These are phyloP conservation scores for Fistulifera pelliculosa DNA, from an alignment of 108 stramenopile species.

Conservation along the genomic window DNA sequence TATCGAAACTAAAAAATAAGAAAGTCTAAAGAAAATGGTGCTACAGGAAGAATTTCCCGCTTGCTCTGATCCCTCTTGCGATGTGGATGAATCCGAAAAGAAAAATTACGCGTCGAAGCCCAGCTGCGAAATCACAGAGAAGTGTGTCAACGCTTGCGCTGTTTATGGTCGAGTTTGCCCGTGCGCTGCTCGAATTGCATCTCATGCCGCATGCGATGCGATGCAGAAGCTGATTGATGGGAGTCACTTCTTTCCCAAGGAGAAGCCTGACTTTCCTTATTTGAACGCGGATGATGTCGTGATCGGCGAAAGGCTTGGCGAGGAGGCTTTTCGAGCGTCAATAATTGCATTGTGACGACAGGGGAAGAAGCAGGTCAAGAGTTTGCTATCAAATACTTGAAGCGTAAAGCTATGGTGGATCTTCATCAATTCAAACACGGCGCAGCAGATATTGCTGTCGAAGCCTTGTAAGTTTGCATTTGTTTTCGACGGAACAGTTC, in stretches of 20 bases:
- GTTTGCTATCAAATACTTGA: conserved; percentile 12
- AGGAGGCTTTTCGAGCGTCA: conserved; percentile 5
- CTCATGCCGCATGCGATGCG: conserved; percentile 21
- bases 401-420: conserved; percentile 11
- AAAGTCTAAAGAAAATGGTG: too few species aligned
- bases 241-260: conserved; percentile 21
- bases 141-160: conserved; percentile 15
- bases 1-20: too few species aligned
- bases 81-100: too few species aligned
- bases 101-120: too few species aligned
- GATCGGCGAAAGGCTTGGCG: conserved; percentile 8
- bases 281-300: conserved; percentile 5
- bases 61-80: too few species aligned
- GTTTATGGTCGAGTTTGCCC: conserved; percentile 42
- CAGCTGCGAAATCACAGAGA: too few species aligned
- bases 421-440: conserved; percentile 9
- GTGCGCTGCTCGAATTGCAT: conserved; percentile 18
- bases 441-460: conserved; percentile 13
- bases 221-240: conserved; percentile 11
- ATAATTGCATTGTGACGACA: not conserved
- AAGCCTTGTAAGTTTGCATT: conserved; percentile 1
- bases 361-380: conserved; percentile 2
- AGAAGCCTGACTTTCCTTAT: not conserved
- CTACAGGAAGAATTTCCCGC: too few species aligned
- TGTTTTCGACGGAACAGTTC: too few species aligned